Base-by-base conservation (phyloP, 805 yeast genomes). In the Candida hungchunana region DNA sequence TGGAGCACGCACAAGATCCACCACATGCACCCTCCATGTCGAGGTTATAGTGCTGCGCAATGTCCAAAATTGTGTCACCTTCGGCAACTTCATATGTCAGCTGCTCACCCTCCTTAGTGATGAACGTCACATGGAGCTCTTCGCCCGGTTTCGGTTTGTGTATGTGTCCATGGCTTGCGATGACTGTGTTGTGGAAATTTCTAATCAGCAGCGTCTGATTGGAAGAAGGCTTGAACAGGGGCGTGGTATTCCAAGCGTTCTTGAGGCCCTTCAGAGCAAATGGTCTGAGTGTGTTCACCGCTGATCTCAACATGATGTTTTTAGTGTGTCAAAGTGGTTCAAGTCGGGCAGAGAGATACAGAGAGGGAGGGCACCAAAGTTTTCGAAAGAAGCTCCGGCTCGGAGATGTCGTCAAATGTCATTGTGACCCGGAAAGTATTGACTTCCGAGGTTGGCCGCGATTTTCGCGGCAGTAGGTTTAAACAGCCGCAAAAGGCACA, bases 1-100 rank as follows among this genome's bases (percentile, higher is more conserved):
- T 93, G 5, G 97, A 88, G 59, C 98, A 93, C 1, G 98, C 98
- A 69, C 98, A 93, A 4, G 97, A 87, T 4, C 97, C 98, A 16
- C 98, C 98, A 63, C 98, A 93, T 0, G 98, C 98, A 29, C 86
- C 96, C 59, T 93, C 98, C 93, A 93, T 89, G 48, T 93, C 98
- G 39, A 93, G 62, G 51, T 89, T 82, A 56, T 89, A 64, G 4
- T 93, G 94, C 63, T 93, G 97, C 6, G 97, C 98, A 38, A 93
- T 87, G 58, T 93, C 98, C 57, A 93, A 65, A 18, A 93, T 56
- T 24, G 88, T 78, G 56, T 93, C 98, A 11, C 97, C 97, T 49
- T 82, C 96, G 3, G 90, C 81, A 2, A 82, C 97, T 54, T 88
- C 96, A 50, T 74, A 75, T 1, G 83, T 76, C 46, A 77, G 67